Percentiles rank a stretch among this genome's conserved stretches.
Conservation (phyloP, 768 basidiomycete genomes). For the Phanerochaete sordida region DNA sequence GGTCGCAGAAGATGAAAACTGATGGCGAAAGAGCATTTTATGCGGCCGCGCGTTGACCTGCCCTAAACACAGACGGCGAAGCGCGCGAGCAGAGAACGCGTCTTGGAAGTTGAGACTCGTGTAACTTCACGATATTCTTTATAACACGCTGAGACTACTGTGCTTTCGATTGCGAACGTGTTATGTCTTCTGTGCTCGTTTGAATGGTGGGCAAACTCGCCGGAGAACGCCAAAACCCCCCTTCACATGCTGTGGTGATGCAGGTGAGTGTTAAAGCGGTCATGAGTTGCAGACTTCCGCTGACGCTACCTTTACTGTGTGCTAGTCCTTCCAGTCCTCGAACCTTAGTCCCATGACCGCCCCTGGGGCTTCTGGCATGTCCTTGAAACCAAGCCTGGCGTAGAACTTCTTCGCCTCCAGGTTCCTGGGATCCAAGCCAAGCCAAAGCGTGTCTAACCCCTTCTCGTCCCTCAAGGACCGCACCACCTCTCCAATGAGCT, state of each 20-base stretch:
- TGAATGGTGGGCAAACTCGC: too few relatives aligned
- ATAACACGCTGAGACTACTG: too few relatives aligned
- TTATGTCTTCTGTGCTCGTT: too few relatives aligned
- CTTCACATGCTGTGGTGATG: too few relatives aligned
- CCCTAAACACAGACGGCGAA: background rate
- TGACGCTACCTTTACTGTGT: too few relatives aligned
- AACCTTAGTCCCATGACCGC: constrained; percentile 56
- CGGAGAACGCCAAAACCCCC: too few relatives aligned
- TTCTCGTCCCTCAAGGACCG: constrained; percentile 43
- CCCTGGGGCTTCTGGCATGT: constrained; percentile 48
- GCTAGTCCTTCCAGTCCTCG: constrained; percentile 24
- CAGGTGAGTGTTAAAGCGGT: too few relatives aligned
- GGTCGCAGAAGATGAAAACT: background rate
- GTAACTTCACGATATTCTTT: too few relatives aligned
- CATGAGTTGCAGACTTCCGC: too few relatives aligned
- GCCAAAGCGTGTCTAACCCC: constrained; percentile 53
- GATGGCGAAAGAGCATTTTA: background rate
- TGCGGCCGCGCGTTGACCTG: background rate
- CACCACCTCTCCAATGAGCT: constrained; percentile 53
- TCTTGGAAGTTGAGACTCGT: background rate
- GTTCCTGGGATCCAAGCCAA: constrained; percentile 68
- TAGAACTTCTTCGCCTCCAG: constrained; percentile 60
- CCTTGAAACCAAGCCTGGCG: constrained; percentile 54
- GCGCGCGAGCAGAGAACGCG: too few relatives aligned
- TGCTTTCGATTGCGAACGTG: too few relatives aligned